phyloP scores from a whole-genome alignment of 148 eudicot species.

The Amaranthus palmeri region DNA sequence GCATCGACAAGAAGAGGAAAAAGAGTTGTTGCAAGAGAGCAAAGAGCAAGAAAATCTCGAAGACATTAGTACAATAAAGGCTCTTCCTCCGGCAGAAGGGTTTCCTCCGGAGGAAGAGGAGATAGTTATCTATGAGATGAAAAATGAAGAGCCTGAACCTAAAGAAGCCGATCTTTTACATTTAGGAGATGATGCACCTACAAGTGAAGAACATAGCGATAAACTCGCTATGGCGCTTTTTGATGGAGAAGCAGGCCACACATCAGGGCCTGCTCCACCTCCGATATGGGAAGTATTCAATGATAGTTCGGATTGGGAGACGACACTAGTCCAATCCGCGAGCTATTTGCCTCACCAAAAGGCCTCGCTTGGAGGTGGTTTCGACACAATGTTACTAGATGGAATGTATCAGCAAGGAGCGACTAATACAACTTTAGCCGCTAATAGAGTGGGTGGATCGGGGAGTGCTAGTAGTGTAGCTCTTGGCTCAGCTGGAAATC shows the following conservation, averaged over 20 bases:
- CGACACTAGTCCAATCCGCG: conserved; percentile 54
- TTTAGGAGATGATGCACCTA: conserved; percentile 43
- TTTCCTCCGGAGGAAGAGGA: conserved; percentile 26
- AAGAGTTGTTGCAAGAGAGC: conserved; percentile 15
- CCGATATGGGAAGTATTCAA: conserved; percentile 64
- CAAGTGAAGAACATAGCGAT: conserved; percentile 47
- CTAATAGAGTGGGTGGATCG: conserved; percentile 35
- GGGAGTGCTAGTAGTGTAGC: conserved; percentile 93
- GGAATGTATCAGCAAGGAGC: conserved; percentile 80
- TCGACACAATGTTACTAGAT: conserved; percentile 58
- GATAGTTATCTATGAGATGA: no score
- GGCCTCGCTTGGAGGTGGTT: conserved; percentile 55
- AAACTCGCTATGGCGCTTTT: conserved; percentile 64
- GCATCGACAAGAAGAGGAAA: conserved; percentile 18
- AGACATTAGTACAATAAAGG: conserved; percentile 62
- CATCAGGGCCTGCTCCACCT: conserved; percentile 17
- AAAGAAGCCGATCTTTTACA: conserved; percentile 55
- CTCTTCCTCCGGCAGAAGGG: conserved; percentile 60
- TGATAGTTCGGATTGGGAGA: conserved; percentile 69
- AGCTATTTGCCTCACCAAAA: conserved; percentile 71
- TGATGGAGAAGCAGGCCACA: conserved; percentile 28
- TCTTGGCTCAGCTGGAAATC: conserved; percentile 54
- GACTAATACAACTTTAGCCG: conserved; percentile 27
- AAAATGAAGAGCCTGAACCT: conserved; percentile 18
- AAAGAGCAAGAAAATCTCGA: conserved; percentile 29